Base-by-base conservation (phyloP, 139 green algal species). In the Tetradesmus obliquus region DNA sequence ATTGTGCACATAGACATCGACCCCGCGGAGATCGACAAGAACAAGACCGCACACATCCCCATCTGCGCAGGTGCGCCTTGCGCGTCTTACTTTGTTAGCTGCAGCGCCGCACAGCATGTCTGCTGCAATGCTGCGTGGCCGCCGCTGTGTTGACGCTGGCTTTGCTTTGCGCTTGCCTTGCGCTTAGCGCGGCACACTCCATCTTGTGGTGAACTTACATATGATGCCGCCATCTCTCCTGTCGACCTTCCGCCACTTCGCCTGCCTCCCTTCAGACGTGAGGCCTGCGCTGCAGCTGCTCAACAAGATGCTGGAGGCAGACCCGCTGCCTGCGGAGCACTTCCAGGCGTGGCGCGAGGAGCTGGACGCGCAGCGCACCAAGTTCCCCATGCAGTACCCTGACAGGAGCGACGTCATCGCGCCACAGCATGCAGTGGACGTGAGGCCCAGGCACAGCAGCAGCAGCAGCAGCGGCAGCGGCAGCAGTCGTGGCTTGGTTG, bases 1-100 rank as follows among this genome's bases (percentile, higher is more conserved):
- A 99, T 99, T 92, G 96, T 99, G 87, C 98, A 99, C 95, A 97
- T 99, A 57, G 98, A 99, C 93, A 98, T 99, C 86, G 98, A 99
- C 95, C 96, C 98, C 1, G 98, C 98, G 3, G 98, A 99, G 96
- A 99, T 99, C 92, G 90, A 97, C 94, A 99, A 99, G 97, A 99
- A 99, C 98, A 99, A 99, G 96, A 60, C 96, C 9, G 96, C 98
- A 22, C 95, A 99, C 94, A 95, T 99, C 79, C 94, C 97, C 10
- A 88, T 99, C 53, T 95, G 93, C 81, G 71, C 82, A 60, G 87
- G 87, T 91, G 69, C n/a, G 84, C 6, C 20, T 10, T 53, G 71
- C 71, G 71, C 5, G 57, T 7, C 57, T 13, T 7, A 19, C 60
- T 12, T 71, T 71, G 60, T 12, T 4, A 71, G 10, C 3, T 71